Percentiles rank a stretch among this genome's conserved stretches.
Evolutionary conservation across 2,329 filamentous ascomycete species (phyloP).

Genomic region (Paracamarosporium sp.): DNA sequence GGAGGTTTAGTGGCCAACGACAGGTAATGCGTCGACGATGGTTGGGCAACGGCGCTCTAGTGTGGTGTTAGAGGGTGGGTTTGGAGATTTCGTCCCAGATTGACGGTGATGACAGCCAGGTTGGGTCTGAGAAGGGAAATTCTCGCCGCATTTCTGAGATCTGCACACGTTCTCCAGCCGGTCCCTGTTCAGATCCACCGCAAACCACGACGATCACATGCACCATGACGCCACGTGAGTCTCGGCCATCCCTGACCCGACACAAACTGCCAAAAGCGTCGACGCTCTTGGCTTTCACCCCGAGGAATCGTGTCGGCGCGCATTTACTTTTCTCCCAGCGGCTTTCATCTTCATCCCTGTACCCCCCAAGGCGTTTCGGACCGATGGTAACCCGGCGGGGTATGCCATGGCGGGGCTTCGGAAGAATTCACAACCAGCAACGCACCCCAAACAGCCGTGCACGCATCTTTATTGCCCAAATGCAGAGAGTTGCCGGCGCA

Average conservation of each 20-base stretch:
- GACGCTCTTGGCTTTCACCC: neutral
- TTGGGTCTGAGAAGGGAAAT: constrained; percentile 27
- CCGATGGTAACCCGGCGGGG: constrained; percentile 34
- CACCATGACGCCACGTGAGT: constrained; percentile 10
- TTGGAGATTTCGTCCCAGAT: constrained; percentile 20
- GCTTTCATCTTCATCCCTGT: too few relatives aligned
- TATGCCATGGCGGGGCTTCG: constrained; percentile 31
- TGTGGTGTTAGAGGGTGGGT: constrained; percentile 19
- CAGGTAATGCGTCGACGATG: constrained; percentile 19
- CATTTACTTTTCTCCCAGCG: neutral
- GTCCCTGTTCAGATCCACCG: constrained; percentile 6
- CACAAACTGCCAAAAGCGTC: neutral
- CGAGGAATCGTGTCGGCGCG: constrained; percentile 9
- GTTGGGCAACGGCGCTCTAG: constrained; percentile 27
- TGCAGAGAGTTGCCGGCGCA: neutral
- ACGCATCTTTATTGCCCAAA: constrained; percentile 4
- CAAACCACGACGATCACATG: constrained; percentile 13
- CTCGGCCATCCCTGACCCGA: constrained; percentile 5
- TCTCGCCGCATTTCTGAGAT: constrained; percentile 30
- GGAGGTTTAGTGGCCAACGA: constrained; percentile 14
- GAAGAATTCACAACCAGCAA: constrained; percentile 44
- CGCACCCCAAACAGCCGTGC: constrained; percentile 26
- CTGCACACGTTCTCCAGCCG: neutral
- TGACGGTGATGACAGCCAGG: constrained; percentile 8
- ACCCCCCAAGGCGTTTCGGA: constrained; percentile 14